Conservation (phyloP, 208 protist genomes). For the Leishmania arabica region DNA sequence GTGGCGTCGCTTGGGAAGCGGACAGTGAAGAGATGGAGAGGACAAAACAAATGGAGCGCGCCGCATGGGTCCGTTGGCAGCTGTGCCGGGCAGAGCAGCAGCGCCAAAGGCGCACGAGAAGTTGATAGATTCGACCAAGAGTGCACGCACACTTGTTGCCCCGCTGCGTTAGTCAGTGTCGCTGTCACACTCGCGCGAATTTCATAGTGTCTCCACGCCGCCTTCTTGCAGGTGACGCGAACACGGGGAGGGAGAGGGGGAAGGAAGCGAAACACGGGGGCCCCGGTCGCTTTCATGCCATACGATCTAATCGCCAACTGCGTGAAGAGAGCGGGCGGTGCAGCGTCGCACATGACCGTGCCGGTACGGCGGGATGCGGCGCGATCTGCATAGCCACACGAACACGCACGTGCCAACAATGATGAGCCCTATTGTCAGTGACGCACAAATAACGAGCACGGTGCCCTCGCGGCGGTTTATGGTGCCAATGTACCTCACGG, state of each 20-base stretch:
- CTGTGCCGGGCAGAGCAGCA: background rate
- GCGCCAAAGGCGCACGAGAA: background rate
- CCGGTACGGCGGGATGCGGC: slow-evolving; percentile 16
- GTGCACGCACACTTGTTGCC: background rate
- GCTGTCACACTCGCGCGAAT: background rate
- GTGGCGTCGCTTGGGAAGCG: background rate
- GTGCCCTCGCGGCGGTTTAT: slow-evolving; percentile 35
- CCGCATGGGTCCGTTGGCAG: background rate
- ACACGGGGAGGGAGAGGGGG: background rate
- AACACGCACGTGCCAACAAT: slow-evolving; percentile 30
- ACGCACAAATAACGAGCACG: slow-evolving; percentile 39
- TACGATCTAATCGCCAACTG: background rate
- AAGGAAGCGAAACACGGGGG: background rate
- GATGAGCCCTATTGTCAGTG: slow-evolving; percentile 39
- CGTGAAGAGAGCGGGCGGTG: background rate
- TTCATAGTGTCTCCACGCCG: background rate
- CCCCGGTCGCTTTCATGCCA: background rate
- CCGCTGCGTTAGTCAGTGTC: background rate
- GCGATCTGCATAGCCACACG: slow-evolving; percentile 26
- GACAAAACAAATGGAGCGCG: background rate
- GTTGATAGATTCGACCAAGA: background rate
- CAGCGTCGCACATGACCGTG: slow-evolving; percentile 34
- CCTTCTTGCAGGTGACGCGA: background rate
- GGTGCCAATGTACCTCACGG: slow-evolving; percentile 26
- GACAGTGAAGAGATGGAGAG: background rate